Evolutionary conservation across 306 rosid species (phyloP).

Genomic region (Chamaecrista fasciculata): DNA sequence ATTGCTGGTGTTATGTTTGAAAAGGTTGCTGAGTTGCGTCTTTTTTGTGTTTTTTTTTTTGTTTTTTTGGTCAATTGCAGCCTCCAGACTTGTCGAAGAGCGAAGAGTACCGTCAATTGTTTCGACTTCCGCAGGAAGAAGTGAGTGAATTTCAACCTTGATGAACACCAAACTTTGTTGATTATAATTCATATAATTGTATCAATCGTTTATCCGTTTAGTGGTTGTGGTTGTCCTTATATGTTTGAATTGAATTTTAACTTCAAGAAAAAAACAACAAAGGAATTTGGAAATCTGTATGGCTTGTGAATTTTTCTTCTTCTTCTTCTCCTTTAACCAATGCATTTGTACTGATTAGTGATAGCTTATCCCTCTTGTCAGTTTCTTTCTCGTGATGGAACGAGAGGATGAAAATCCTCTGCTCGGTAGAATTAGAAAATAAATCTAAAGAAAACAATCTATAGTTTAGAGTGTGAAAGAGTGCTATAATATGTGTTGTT

Average conservation of each 20-base stretch:
- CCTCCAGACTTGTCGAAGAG: slow-evolving; percentile 55
- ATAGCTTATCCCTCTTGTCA: background rate
- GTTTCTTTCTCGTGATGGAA: slow-evolving; percentile 16
- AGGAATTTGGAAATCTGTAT: slow-evolving; percentile 10
- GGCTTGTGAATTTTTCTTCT: slow-evolving; percentile 10
- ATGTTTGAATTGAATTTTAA: background rate
- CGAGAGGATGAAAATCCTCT: background rate
- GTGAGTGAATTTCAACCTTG: slow-evolving; percentile 53
- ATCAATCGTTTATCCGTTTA: slow-evolving; percentile 14
- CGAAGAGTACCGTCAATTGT: slow-evolving; percentile 93
- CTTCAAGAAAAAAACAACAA: background rate
- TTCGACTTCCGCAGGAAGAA: slow-evolving; percentile 85
- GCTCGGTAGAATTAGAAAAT: background rate
- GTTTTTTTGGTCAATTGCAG: too few species aligned
- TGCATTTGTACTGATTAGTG: background rate
- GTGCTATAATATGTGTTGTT: background rate
- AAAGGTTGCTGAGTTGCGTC: background rate
- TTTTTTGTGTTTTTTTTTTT: background rate
- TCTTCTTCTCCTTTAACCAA: background rate
- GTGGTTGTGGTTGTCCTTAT: background rate
- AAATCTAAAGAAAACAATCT: background rate
- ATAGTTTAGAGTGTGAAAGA: background rate
- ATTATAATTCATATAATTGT: too few species aligned
- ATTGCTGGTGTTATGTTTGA: background rate
- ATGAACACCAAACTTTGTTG: background rate